Evolutionary conservation across 2,329 filamentous ascomycete species (phyloP).

Genomic region (Periconia sp.): DNA sequence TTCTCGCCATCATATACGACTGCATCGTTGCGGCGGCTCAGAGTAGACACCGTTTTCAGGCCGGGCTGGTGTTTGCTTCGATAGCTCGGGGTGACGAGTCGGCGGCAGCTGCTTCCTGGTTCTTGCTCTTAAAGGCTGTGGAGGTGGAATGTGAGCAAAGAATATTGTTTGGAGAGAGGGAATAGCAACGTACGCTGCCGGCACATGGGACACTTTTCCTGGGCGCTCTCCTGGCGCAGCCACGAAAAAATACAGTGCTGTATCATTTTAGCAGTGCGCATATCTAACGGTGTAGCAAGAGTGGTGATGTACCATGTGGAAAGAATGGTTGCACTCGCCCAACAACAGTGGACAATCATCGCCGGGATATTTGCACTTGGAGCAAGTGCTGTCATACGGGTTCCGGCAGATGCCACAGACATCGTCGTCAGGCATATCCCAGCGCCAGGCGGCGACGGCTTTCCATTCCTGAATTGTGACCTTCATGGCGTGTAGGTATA

Average conservation of each 20-base stretch:
- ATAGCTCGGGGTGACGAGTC: conserved; percentile 13
- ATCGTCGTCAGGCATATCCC: conserved; percentile 96
- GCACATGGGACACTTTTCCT: conserved; percentile 97
- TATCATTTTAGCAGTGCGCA: conserved; percentile 7
- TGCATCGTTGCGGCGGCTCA: too few species aligned
- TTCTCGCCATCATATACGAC: too few species aligned
- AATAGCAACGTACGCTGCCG: conserved; percentile 70
- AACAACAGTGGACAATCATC: conserved; percentile 93
- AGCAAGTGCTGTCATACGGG: conserved; percentile 96
- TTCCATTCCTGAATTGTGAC: conserved; percentile 93
- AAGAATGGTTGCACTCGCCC: conserved; percentile 95
- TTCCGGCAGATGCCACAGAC: conserved; percentile 98
- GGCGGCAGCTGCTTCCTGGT: conserved; percentile 30
- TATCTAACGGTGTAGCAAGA: not conserved
- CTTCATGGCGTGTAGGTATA: conserved; percentile 66
- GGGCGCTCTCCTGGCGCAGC: conserved; percentile 92
- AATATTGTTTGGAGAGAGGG: not conserved
- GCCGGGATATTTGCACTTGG: conserved; percentile 95
- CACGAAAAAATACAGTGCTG: conserved; percentile 95
- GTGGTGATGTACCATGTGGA: conserved; percentile 75
- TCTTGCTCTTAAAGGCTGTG: conserved; percentile 43
- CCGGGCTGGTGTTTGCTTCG: conserved; percentile 23
- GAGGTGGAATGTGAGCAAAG: conserved; percentile 13
- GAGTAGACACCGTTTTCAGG: not conserved
- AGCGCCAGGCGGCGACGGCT: conserved; percentile 93